A percentile compares a stretch with the other conserved stretches of the same genome.
Conservation (phyloP, 2,329 filamentous ascomycete species). For the Scedosporium apiospermum region DNA sequence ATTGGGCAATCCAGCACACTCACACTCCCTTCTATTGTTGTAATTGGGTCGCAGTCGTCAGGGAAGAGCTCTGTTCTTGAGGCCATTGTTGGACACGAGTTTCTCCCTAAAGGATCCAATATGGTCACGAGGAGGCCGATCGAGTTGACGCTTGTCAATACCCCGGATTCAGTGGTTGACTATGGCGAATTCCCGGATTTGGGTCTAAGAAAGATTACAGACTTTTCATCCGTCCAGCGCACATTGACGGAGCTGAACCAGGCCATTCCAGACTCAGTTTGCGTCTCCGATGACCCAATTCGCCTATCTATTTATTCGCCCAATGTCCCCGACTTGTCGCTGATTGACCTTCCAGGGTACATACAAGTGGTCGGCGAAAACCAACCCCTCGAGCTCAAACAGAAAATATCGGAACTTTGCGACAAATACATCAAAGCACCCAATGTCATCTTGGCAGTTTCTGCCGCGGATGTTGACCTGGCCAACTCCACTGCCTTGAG, state of each 20-base stretch:
- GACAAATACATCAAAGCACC: constrained; percentile 97
- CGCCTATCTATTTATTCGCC: constrained; percentile 93
- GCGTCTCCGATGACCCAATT: constrained; percentile 94
- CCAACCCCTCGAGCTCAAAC: constrained; percentile 83
- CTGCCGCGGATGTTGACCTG: constrained; percentile 91
- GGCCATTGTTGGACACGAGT: constrained; percentile 95
- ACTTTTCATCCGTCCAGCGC: constrained; percentile 85
- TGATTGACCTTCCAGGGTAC: constrained; percentile 95
- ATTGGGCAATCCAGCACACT: constrained; percentile 86
- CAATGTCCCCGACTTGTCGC: constrained; percentile 85
- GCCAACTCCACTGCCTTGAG: constrained; percentile 91
- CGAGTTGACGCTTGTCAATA: constrained; percentile 92
- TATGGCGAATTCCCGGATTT: constrained; percentile 96
- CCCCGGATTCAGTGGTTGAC: constrained; percentile 73
- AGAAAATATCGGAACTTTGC: constrained; percentile 91
- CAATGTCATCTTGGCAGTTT: constrained; percentile 95
- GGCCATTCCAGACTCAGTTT: constrained; percentile 82
- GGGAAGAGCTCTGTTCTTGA: constrained; percentile 97
- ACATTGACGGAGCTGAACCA: constrained; percentile 92
- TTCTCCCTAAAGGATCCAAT: constrained; percentile 93
- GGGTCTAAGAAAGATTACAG: constrained; percentile 78
- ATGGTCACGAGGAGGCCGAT: constrained; percentile 97
- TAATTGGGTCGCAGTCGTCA: constrained; percentile 96
- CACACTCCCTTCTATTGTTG: constrained; percentile 92
- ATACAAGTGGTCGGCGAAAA: constrained; percentile 91